Evolutionary conservation across 345 rosid species (phyloP).

Genomic region (Excoecaria agallocha): DNA sequence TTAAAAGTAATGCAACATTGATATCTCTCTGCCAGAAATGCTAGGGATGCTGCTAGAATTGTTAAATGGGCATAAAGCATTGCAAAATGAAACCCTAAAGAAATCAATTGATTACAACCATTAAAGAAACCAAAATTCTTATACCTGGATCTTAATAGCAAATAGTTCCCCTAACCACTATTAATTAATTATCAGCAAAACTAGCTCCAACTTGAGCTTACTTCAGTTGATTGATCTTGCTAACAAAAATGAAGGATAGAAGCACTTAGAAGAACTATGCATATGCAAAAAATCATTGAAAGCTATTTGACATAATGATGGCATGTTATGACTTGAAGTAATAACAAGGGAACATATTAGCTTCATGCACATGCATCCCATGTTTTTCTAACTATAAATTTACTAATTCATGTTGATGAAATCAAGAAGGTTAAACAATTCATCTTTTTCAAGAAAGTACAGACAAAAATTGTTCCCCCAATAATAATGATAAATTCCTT

Average conservation of each 20-base stretch:
- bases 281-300: background rate
- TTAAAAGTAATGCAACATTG: too few species aligned
- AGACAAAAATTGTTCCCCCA: background rate
- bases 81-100: too few species aligned
- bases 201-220: too few species aligned
- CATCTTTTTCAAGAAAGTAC: background rate
- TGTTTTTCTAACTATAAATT: background rate
- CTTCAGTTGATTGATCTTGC: too few species aligned
- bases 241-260: background rate
- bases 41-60: too few species aligned
- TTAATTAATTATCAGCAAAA: too few species aligned
- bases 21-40: too few species aligned
- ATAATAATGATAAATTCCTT: constrained; percentile 4
- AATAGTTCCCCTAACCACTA: too few species aligned
- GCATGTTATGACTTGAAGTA: background rate
- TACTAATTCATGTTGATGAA: constrained; percentile 5
- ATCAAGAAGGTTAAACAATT: background rate
- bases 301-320: background rate
- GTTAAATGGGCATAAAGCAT: too few species aligned
- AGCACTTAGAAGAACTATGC: background rate
- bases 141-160: too few species aligned
- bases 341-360: background rate
- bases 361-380: background rate
- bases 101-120: too few species aligned
- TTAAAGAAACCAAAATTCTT: too few species aligned